phyloP scores from a whole-genome alignment of 2,329 filamentous ascomycete genomes.

The Aureobasidium sp. region DNA sequence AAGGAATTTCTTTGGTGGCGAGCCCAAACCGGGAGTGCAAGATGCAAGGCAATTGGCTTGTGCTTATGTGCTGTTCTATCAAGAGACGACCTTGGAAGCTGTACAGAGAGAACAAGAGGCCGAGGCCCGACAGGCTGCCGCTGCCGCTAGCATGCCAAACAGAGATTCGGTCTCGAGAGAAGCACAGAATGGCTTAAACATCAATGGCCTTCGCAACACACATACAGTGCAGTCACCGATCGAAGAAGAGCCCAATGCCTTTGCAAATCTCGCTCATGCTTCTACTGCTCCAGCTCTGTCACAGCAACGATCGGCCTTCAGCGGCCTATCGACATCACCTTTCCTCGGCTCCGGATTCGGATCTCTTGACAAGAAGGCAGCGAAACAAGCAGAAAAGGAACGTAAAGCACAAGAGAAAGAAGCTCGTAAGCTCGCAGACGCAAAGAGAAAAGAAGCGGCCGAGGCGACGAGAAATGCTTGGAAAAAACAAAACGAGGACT shows the following conservation, averaged over 20 bases:
- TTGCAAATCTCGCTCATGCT: constrained; percentile 58
- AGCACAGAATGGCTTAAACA: constrained; percentile 25
- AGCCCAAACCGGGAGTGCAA: constrained; percentile 36
- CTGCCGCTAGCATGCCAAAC: constrained; percentile 36
- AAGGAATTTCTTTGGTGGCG: constrained; percentile 93
- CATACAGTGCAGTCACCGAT: constrained; percentile 29
- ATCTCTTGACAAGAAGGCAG: constrained; percentile 61
- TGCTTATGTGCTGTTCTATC: constrained; percentile 96
- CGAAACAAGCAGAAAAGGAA: constrained; percentile 51
- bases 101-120: constrained; percentile 73
- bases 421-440: constrained; percentile 42
- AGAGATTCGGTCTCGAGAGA: constrained; percentile 22
- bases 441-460: constrained; percentile 28
- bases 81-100: constrained; percentile 71
- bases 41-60: constrained; percentile 66
- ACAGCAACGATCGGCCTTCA: constrained; percentile 10
- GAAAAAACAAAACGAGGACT: constrained; percentile 54
- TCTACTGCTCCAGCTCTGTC: constrained; percentile 51
- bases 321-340: constrained; percentile 1
- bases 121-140: constrained; percentile 52
- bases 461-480: constrained; percentile 48
- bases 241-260: constrained; percentile 41
- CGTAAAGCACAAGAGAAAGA: constrained; percentile 53
- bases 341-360: constrained; percentile 33
- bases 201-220: constrained; percentile 26